Conservation (phyloP, 306 rosid species). For the Prosopis cineraria region DNA sequence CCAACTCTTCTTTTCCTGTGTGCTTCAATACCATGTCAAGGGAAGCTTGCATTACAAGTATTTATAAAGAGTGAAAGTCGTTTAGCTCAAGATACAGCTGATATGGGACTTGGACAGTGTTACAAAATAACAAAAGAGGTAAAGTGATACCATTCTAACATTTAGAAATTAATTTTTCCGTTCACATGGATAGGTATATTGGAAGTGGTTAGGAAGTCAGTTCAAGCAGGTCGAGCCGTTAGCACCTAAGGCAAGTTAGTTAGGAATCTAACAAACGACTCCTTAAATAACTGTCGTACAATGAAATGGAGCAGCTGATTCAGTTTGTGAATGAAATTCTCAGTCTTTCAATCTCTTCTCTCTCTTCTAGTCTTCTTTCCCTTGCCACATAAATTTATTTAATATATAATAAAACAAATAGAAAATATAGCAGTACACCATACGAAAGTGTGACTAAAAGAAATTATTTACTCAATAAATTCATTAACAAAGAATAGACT, state of each 20-base stretch:
- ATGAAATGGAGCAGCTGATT: background rate
- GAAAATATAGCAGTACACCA: background rate
- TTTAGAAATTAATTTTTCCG: background rate
- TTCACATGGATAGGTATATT: background rate
- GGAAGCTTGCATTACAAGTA: background rate
- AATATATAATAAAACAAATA: background rate
- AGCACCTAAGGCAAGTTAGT: background rate
- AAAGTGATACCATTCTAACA: background rate
- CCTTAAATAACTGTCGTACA: background rate
- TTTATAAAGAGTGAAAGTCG: background rate
- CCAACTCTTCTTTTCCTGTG: background rate
- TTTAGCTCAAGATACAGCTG: background rate
- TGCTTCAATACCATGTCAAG: background rate
- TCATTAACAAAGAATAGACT: conserved; percentile 19
- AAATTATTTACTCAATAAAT: background rate
- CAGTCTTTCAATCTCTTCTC: background rate
- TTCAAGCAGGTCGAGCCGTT: background rate
- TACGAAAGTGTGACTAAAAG: conserved; percentile 6
- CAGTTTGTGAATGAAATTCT: background rate
- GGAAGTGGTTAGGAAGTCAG: background rate
- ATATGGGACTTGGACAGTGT: background rate
- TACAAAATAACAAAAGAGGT: background rate
- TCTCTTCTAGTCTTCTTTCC: background rate
- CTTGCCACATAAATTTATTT: background rate
- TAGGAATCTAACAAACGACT: background rate